Conservation (phyloP, 306 rosid species). For the Quillaja saponaria region DNA sequence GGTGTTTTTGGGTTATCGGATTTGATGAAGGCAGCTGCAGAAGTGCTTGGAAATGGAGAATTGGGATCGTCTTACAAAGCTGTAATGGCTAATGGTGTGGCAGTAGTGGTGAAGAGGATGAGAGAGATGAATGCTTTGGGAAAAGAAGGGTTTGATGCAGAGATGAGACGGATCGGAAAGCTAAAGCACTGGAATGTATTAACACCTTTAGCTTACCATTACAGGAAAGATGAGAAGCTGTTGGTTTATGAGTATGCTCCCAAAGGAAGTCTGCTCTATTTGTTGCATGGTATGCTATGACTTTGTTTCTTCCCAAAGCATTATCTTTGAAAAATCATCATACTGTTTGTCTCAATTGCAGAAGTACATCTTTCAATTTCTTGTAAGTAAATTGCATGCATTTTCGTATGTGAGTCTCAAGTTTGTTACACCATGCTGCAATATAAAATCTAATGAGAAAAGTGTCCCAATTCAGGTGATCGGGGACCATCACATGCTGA, state of each 20-base stretch:
- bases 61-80: constrained; percentile 82
- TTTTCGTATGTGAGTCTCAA: background rate
- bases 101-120: constrained; percentile 84
- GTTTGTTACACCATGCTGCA: background rate
- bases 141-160: constrained; percentile 63
- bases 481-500: constrained; percentile 57
- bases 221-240: constrained; percentile 64
- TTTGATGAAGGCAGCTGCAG: constrained; percentile 79
- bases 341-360: too few species aligned
- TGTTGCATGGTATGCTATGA: constrained; percentile 54
- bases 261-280: constrained; percentile 53
- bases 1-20: constrained; percentile 70
- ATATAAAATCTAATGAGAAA: too few species aligned
- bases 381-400: background rate
- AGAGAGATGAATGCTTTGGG: constrained; percentile 63
- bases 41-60: constrained; percentile 73
- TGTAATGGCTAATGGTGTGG: constrained; percentile 66
- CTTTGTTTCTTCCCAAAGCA: background rate
- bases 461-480: constrained; percentile 51
- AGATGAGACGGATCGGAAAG: constrained; percentile 48
- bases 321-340: background rate
- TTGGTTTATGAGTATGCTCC: constrained; percentile 65
- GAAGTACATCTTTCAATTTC: background rate
- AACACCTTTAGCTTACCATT: constrained; percentile 75
- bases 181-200: constrained; percentile 56